Percentiles rank a stretch among this genome's conserved stretches.
phyloP scores from a whole-genome alignment of 73 alveolate species.

The Stentor coeruleus region DNA sequence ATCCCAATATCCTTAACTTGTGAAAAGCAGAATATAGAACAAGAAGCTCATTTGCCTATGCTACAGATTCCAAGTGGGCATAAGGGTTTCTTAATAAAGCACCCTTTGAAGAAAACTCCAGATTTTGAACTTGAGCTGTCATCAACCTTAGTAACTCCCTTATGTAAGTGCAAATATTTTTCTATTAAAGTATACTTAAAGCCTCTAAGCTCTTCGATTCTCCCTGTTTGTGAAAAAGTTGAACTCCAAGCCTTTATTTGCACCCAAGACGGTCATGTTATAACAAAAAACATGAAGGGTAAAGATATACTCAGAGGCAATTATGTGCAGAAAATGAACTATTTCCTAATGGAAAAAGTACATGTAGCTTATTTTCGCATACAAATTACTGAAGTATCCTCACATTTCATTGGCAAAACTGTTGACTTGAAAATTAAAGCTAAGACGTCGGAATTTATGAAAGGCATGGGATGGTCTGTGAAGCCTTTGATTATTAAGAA shows the following conservation, averaged over 20 bases:
- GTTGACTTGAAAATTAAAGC: neutral
- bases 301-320: neutral
- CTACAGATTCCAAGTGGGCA: too few relatives aligned
- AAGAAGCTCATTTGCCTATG: too few relatives aligned
- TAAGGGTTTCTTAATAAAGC: too few relatives aligned
- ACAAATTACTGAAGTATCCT: neutral
- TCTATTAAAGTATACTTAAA: too few relatives aligned
- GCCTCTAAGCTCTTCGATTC: neutral
- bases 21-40: too few relatives aligned
- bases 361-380: slow-evolving; percentile 9
- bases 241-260: neutral
- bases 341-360: neutral
- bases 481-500: neutral
- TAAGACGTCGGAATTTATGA: neutral
- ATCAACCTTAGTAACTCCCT: neutral
- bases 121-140: neutral
- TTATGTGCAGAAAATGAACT: neutral
- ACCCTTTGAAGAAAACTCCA: neutral
- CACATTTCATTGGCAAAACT: neutral
- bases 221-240: neutral
- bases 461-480: neutral
- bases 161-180: neutral
- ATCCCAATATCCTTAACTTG: too few relatives aligned
- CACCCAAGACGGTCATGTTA: neutral
- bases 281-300: neutral